Evolutionary conservation across 345 rosid genomes (phyloP), one percentile per base, ranked within the genome.

Genomic region (Melaleuca alternifolia): DNA sequence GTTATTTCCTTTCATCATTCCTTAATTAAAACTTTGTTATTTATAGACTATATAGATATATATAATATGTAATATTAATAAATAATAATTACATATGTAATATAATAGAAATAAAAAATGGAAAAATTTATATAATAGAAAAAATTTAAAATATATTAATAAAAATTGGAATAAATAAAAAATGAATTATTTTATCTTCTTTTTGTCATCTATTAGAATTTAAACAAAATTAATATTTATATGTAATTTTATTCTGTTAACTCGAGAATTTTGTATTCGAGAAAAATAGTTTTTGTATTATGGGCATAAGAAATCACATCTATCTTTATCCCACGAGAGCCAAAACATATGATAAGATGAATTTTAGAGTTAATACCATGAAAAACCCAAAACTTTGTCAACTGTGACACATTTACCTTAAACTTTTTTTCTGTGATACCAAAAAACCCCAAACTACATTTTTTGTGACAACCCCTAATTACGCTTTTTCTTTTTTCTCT

Each of bases 141-240:
- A 62, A 15, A 30, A 30, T 6, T 1, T 30, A 2, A 62, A 62
- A 30, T 15, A 30, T 30, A 30, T 62, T 62, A 30, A 15, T 61
- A 13, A 62, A 62, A 62, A 30, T 30, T 3, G 6, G 23, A 62
- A 30, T 3, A 28, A 3, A 62, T 30, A 62, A 62, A 41, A 62
- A 7, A 0, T 1, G 1, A 16, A 62, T 62, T 14, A 24, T 62
- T 15, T 6, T 28, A 24, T 30, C n/a, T 61, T 30, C 3, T 0
- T 28, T 62, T 62, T 7, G 11, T 30, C 15, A 62, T 62, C 14
- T 62, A 62, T 62, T 62, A 30, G 30, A 62, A 62, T 14, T 7
- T 4, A 30, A 62, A 3, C 5, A 52, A 14, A 6, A 28, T 61
- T 61, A 13, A 2, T 62, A 28, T 62, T 15, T 30, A 2, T 7